Conservation (phyloP, 345 rosid genomes). For the Psidium friedrichsthalianum region DNA sequence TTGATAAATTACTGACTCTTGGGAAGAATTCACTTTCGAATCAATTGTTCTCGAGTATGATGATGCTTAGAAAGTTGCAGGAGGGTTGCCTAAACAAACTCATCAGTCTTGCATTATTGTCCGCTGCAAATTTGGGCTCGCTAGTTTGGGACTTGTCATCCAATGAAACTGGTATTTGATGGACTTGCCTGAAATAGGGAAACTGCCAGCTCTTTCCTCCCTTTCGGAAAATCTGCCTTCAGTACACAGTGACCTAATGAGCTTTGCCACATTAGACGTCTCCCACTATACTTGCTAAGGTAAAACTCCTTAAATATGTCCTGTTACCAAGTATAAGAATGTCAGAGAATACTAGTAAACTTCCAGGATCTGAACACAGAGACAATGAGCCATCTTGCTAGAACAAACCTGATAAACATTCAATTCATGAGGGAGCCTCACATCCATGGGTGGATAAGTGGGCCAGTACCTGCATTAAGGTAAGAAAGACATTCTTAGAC, state of each 20-base stretch:
- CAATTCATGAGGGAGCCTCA: slow-evolving; percentile 95
- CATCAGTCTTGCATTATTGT: neutral
- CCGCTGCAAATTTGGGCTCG: neutral
- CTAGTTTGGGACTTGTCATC: neutral
- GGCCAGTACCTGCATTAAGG: slow-evolving; percentile 84
- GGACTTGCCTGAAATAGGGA: slow-evolving; percentile 86
- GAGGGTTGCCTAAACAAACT: neutral
- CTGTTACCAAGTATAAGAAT: slow-evolving; percentile 23
- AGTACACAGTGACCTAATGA: slow-evolving; percentile 95
- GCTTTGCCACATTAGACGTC: slow-evolving; percentile 98
- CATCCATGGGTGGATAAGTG: slow-evolving; percentile 98
- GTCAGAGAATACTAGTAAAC: neutral
- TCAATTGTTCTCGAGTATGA: neutral
- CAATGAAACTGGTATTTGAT: neutral
- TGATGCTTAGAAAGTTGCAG: neutral
- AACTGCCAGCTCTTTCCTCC: slow-evolving; percentile 94
- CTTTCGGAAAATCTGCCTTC: slow-evolving; percentile 82
- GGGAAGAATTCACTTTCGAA: neutral
- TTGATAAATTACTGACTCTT: neutral
- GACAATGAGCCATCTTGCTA: slow-evolving; percentile 1
- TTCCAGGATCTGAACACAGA: neutral
- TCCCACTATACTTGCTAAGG: slow-evolving; percentile 92
- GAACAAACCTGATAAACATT: slow-evolving; percentile 89
- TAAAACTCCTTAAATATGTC: slow-evolving; percentile 97
- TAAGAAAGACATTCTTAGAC: neutral